Evolutionary conservation across 2,329 filamentous ascomycete species (phyloP), one percentile per base, ranked within the genome.

Genomic region (Stenocarpella maydis): DNA sequence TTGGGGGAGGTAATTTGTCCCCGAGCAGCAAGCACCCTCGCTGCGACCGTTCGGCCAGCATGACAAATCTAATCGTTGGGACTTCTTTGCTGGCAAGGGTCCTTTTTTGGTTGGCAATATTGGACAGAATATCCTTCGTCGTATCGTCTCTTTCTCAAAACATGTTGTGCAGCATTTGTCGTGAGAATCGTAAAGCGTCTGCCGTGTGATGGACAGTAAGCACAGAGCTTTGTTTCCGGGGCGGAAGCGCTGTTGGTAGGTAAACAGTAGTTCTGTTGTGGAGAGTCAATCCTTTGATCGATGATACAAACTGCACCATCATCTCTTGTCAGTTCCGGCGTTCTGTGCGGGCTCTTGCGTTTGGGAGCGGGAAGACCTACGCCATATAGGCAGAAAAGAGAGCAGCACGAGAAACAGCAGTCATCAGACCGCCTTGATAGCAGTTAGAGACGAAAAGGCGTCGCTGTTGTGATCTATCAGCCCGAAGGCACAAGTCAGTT

Each of bases 251-350:
- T 34, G 28, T 34, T 49, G n/a, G 58, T 71, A 75, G 28, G 43
- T 71, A 75, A 74, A 73, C 78, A 78, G 74, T 74, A 70, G 66
- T 73, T 15, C 28, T 6, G 24, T 17, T 47, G 17, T 19, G n/a
- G 4, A 12, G 41, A 19, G 34, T 34, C 72, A 72, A 71, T 68
- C 68, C 17, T 15, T 61, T 4, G 31, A 43, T 61, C 60, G 60
- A 63, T 71, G 8, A n/a, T 65, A 65, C 69, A 71, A n/a, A 71
- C 66, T 69, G 47, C 10, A n/a, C 9, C 54, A 28, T 4, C n/a
- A 17, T 8, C 6, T 12, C 34, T 47, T 37, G 58, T 63, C 26
- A 63, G 58, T 34, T 1, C 41, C 8, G 14, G 14, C 28, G 3
- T 37, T 26, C n/a, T 10, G n/a, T 24, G 7, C 9, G 34, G 34